Percentiles rank a stretch among this genome's conserved stretches.
phyloP scores from a whole-genome alignment of 257 asterid genomes.

The Primulina eburnea region DNA sequence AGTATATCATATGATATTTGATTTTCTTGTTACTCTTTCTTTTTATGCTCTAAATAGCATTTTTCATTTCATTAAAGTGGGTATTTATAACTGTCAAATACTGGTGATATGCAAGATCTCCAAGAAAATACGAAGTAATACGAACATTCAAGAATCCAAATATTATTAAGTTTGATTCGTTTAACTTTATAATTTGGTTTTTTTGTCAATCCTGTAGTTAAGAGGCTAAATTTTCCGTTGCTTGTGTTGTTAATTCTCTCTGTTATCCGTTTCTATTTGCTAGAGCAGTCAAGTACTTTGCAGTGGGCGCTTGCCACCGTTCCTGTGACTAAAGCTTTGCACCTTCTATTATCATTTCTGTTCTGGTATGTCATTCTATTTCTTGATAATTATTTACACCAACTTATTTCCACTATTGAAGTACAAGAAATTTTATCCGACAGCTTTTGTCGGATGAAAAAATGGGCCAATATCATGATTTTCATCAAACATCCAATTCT shows the following conservation, averaged over 20 bases:
- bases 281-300: slow-evolving; percentile 67
- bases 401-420: not conserved
- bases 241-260: slow-evolving; percentile 6
- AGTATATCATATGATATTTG: no score
- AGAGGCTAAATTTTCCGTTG: not conserved
- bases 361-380: slow-evolving; percentile 56
- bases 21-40: no score
- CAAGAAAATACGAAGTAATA: no score
- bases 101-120: no score
- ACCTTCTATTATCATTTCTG: slow-evolving; percentile 68
- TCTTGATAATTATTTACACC: not conserved
- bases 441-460: no score
- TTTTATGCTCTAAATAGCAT: no score
- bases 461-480: no score
- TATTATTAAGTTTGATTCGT: not conserved
- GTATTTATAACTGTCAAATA: no score
- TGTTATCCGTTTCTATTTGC: slow-evolving; percentile 28
- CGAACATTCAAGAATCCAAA: no score
- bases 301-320: slow-evolving; percentile 84
- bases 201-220: not conserved
- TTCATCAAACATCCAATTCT: no score
- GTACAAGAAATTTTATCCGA: no score
- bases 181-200: not conserved
- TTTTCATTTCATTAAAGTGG: no score
- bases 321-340: slow-evolving; percentile 77